Base-by-base conservation (phyloP, 805 yeast species). In the Spathaspora girioi region DNA sequence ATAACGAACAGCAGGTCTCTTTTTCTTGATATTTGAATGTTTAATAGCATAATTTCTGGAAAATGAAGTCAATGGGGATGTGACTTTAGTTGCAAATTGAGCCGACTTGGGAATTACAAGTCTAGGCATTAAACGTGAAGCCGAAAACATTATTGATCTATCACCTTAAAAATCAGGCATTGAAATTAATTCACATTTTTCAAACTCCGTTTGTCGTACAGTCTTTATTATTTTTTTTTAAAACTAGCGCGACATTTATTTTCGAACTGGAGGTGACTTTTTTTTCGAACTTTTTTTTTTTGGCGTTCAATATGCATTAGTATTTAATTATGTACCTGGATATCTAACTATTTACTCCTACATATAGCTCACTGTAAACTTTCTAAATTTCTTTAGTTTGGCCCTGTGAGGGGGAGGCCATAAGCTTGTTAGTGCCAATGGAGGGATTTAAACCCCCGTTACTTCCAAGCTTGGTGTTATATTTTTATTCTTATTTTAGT, bases 1-100 rank as follows among this genome's bases (percentile, higher is more conserved):
- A 55, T 71, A 70, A 27, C 77, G 59, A 38, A 74, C 42, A 51
- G 65, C 64, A 3, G 75, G 77, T 11, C 61, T 59, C 29, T 58
- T 55, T 32, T 56, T 55, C 43, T 43, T 47, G 35, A 29, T 20
- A 38, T 50, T 43, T 43, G 32, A 10, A 11, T 38, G 45, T 18
- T 20, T 27, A 46, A 38, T 49, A n/a, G 40, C 49, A 20, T 49
- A 49, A 10, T 42, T 31, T 18, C 47, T 17, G 10, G 46, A 29
- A n/a, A 29, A n/a, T 29, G 26, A 45, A 17, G 17, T 14, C n/a
- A 18, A 10, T 17, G 47, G 47, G 4, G 29, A 14, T 9, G 14
- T 12, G 10, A 31, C n/a, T 14, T 38, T 31, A 15, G 17, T 29
- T 8, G 20, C 46, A 17, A 31, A n/a, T 9, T 9, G 19, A 15